Evolutionary conservation across 352 stramenopile species (phyloP).

Genomic region (Albugo laibachii): DNA sequence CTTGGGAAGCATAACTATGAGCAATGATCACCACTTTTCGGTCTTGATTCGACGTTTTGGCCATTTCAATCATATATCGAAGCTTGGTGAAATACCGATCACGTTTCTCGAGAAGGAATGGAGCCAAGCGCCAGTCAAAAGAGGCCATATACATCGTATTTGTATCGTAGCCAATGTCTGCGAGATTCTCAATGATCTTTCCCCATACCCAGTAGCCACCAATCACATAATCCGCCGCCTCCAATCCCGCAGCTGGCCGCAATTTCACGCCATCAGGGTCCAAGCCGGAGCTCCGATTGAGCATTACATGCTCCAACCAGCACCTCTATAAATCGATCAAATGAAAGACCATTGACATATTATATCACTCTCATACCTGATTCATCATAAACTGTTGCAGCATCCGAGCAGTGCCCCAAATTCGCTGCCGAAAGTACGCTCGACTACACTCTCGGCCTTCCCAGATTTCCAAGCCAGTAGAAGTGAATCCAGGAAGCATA

Average conservation of each 20-base stretch:
- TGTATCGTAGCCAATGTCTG: conserved; percentile 85
- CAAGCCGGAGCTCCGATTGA: conserved; percentile 77
- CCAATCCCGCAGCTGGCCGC: conserved; percentile 69
- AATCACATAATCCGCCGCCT: conserved; percentile 88
- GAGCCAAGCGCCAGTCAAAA: conserved; percentile 74
- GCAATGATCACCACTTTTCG: conserved; percentile 82
- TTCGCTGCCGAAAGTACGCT: conserved; percentile 80
- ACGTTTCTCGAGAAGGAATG: conserved; percentile 45
- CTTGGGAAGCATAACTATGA: conserved; percentile 84
- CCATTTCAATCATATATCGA: conserved; percentile 84
- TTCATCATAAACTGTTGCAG: conserved; percentile 77
- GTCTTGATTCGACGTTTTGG: conserved; percentile 34
- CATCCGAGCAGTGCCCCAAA: conserved; percentile 85
- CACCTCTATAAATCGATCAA: conserved; percentile 34
- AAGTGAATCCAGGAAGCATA: conserved; percentile 86
- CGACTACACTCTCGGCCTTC: conserved; percentile 72
- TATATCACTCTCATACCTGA: conserved; percentile 11
- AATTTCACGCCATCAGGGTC: conserved; percentile 74
- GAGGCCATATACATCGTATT: conserved; percentile 76
- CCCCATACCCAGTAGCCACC: conserved; percentile 89
- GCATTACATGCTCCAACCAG: conserved; percentile 84
- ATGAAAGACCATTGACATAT: too few species aligned
- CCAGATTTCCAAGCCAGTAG: conserved; percentile 89
- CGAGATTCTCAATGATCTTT: conserved; percentile 81
- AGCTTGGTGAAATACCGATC: conserved; percentile 87